These are phyloP conservation scores for Murraya koenigii DNA, from an alignment of 345 rosid genomes.

Conservation along the genomic window DNA sequence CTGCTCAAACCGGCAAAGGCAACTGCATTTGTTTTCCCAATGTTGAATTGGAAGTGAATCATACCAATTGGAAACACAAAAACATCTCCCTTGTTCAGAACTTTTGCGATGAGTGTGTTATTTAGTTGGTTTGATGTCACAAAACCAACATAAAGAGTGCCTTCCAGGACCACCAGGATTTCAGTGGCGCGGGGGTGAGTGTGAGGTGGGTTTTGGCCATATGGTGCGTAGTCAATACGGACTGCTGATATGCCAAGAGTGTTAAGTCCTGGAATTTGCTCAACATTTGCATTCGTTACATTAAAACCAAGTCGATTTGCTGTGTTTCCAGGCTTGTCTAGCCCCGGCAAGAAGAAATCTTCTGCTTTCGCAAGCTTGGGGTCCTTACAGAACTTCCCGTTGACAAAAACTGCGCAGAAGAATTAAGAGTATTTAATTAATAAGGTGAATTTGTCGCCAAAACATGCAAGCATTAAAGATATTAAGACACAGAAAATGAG, in stretches of 20 bases:
- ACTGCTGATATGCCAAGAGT: slow-evolving; percentile 28
- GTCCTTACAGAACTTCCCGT: slow-evolving; percentile 36
- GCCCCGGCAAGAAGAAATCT: slow-evolving; percentile 28
- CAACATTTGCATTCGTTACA: slow-evolving; percentile 9
- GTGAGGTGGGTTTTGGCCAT: slow-evolving; percentile 35
- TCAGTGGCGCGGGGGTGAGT: slow-evolving; percentile 26
- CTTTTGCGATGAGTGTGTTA: slow-evolving; percentile 20
- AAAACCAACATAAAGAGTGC: slow-evolving; percentile 24
- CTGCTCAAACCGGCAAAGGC: slow-evolving; percentile 23
- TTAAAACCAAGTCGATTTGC: slow-evolving; percentile 6
- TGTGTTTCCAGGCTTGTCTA: slow-evolving; percentile 16
- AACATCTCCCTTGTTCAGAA: slow-evolving; percentile 24
- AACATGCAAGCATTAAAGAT: too few relatives aligned
- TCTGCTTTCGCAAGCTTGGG: slow-evolving; percentile 22
- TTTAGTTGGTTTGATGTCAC: slow-evolving; percentile 16
- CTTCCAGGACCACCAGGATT: slow-evolving; percentile 17
- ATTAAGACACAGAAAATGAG: background rate
- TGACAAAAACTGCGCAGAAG: slow-evolving; percentile 20
- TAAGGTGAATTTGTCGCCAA: too few relatives aligned
- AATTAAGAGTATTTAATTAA: too few relatives aligned
- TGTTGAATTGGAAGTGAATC: slow-evolving; percentile 32
- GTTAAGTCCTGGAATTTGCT: slow-evolving; percentile 30
- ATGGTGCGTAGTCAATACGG: slow-evolving; percentile 31
- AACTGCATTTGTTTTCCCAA: slow-evolving; percentile 24
- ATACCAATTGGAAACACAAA: slow-evolving; percentile 35